Conservation (phyloP, 2,329 filamentous ascomycete species). For the Escovopsis weberi region DNA sequence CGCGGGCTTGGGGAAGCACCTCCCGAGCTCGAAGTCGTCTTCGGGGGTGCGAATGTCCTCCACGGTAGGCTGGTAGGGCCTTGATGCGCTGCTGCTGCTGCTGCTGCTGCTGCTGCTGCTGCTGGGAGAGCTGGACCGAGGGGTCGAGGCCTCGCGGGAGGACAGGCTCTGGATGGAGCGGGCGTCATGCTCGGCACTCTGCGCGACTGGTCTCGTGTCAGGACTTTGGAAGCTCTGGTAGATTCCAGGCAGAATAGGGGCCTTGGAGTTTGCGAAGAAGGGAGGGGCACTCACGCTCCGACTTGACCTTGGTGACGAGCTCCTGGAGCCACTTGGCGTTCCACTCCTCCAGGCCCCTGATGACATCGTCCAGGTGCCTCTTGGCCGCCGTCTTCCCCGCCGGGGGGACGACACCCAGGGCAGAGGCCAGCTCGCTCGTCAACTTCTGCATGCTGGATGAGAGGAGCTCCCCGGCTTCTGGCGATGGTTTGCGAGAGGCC, state of each 20-base stretch:
- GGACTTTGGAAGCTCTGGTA: not conserved
- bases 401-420: too few species aligned
- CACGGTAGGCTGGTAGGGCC: too few species aligned
- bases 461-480: not conserved
- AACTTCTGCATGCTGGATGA: not conserved
- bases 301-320: conserved; percentile 6
- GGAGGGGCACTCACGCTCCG: conserved; percentile 3
- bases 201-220: not conserved
- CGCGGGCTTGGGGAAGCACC: too few species aligned
- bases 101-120: not conserved
- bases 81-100: too few species aligned
- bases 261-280: too few species aligned
- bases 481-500: not conserved
- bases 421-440: not conserved
- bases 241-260: too few species aligned
- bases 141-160: not conserved
- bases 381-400: conserved; percentile 1
- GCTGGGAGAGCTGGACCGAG: not conserved
- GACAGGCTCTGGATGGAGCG: not conserved
- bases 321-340: conserved; percentile 5
- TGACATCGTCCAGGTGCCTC: conserved; percentile 8
- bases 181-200: not conserved
- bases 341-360: conserved; percentile 6
- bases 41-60: too few species aligned
- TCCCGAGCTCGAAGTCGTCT: too few species aligned